Base-by-base conservation (phyloP, 108 stramenopile species). In the Cylindrotheca fusiformis region DNA sequence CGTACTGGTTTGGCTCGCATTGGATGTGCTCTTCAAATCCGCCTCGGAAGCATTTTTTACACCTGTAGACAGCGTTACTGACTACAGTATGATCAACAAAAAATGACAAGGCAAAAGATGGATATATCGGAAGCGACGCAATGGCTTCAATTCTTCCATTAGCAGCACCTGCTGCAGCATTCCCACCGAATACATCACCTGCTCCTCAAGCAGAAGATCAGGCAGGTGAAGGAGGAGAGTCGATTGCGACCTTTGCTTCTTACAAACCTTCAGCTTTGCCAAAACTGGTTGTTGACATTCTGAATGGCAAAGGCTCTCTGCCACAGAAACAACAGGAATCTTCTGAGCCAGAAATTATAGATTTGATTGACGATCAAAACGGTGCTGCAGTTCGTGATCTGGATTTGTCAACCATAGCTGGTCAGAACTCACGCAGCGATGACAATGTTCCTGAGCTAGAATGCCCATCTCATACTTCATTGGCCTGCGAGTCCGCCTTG, bases 401-500 rank as follows among this genome's bases (percentile, higher is more conserved):
- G 20, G 12, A 21, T 33, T 14, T 50, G 45, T 21, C 50, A 47
- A 60, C 28, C 22, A 51, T 41, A 60, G 32, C n/a, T 48, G 21
- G 19, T 26, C 23, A 55, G 14, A 55, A 41, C 21, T 21, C 24
- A 49, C 47, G 33, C 4, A 22, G 2, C 20, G 4, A n/a, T 32
- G 21, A 14, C 44, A 23, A 0, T 27, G 20, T 3, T 48, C 31
- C 14, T 21, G 50, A 8, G 0, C 17, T 27, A 0, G 18, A 29
- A 10, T 28, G 48, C 49, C 65, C 60, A 48, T 67, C 65, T 5
- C 80, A 82, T 68, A 82, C 77, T 5, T 78, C 77, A 0, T 69
- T 68, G 0, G 69, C 80, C 32, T 70, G 69, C 28, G 80, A 82
- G 72, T 78, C 80, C 8, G 80, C 77, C 25, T 64, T 82, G 10